A percentile compares a stretch with the other conserved stretches of the same genome.
Conservation (phyloP, 2,329 filamentous ascomycete genomes). For the Trichophyton mentagrophytes region DNA sequence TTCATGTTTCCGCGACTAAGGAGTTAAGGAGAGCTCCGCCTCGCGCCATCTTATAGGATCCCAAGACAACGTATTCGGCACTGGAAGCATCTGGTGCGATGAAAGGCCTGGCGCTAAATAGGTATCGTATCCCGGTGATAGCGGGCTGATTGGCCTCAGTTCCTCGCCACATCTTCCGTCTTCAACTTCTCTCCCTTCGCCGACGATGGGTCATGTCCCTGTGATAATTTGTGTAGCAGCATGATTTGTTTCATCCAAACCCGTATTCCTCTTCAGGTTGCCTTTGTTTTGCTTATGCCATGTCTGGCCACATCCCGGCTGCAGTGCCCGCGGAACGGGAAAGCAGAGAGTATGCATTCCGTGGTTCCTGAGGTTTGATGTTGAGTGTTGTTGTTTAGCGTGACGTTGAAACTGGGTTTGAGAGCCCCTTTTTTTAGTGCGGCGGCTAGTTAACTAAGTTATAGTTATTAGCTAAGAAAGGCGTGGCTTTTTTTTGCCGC, state of each 20-base stretch:
- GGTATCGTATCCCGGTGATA: background rate
- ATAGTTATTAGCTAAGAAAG: background rate
- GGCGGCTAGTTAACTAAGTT: background rate
- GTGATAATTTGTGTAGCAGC: background rate
- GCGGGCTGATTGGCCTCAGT: background rate
- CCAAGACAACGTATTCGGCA: background rate
- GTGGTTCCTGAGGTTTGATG: background rate
- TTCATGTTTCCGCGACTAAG: too few species aligned
- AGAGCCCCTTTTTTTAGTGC: background rate
- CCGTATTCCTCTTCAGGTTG: background rate
- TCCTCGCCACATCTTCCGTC: background rate
- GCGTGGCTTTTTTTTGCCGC: too few species aligned
- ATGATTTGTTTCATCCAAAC: background rate
- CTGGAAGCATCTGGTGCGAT: background rate
- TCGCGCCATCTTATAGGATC: too few species aligned
- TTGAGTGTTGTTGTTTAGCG: background rate
- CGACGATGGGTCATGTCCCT: too few species aligned
- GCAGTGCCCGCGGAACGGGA: background rate
- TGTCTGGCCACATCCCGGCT: background rate
- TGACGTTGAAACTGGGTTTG: background rate
- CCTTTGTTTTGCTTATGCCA: background rate
- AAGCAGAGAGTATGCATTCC: background rate
- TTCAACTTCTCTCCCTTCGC: background rate
- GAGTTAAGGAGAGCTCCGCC: too few species aligned
- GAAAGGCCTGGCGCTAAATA: background rate